A percentile compares a stretch with the other conserved stretches of the same genome.
Conservation (phyloP, 2,329 filamentous ascomycete genomes). For the Scedosporium minutisporum region DNA sequence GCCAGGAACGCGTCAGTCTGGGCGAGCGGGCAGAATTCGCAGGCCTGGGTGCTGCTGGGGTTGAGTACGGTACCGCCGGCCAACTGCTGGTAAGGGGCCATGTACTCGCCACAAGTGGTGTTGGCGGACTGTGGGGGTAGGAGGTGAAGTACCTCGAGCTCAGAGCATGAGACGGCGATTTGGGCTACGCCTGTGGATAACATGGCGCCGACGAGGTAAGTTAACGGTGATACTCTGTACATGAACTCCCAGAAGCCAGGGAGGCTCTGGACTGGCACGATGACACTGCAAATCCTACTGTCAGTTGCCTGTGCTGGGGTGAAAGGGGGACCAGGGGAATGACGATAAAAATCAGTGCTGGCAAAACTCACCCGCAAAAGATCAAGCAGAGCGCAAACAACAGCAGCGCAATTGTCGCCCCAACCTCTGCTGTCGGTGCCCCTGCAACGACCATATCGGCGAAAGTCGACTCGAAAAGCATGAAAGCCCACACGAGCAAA, state of each 20-base stretch:
- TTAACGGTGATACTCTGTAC: constrained; percentile 60
- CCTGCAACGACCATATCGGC: constrained; percentile 53
- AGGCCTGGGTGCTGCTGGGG: constrained; percentile 27
- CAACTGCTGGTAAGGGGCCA: constrained; percentile 27
- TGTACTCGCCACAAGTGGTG: constrained; percentile 41
- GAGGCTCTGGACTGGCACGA: constrained; percentile 44
- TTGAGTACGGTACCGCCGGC: constrained; percentile 39
- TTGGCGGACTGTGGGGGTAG: constrained; percentile 32
- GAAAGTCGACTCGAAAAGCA: constrained; percentile 57
- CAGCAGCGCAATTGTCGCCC: constrained; percentile 28
- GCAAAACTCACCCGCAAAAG: constrained; percentile 36
- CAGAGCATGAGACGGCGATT: constrained; percentile 14
- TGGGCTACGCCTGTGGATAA: constrained; percentile 24
- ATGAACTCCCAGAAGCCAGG: constrained; percentile 65
- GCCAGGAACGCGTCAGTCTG: constrained; percentile 28
- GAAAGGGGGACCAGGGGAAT: not conserved
- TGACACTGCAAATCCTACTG: constrained; percentile 34
- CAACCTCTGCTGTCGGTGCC: constrained; percentile 47
- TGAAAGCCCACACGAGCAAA: constrained; percentile 50
- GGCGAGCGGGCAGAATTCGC: constrained; percentile 31
- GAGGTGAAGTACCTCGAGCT: constrained; percentile 43
- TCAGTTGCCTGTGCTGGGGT: not conserved
- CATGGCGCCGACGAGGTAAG: constrained; percentile 56
- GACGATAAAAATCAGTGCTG: constrained; percentile 15
- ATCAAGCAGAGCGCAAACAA: constrained; percentile 52